Evolutionary conservation across 23 red algal genomes (phyloP).

Genomic region (Gracilaria vermiculophylla): DNA sequence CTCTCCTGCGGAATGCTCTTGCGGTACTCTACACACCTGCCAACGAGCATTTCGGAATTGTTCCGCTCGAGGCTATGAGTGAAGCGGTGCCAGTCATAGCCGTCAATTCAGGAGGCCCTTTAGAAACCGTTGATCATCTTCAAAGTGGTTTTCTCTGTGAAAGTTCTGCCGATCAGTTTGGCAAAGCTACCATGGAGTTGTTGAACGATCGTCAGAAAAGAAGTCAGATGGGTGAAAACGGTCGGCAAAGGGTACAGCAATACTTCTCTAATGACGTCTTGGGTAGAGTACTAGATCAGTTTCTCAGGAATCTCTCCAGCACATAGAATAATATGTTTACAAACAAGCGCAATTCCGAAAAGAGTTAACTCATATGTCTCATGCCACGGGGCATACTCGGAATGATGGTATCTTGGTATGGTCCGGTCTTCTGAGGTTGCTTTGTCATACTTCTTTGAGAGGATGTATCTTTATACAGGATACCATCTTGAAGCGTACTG

Average conservation of each 20-base stretch:
- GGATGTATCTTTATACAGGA: neutral
- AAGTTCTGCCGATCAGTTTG: constrained; percentile 47
- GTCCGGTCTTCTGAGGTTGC: neutral
- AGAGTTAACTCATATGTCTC: neutral
- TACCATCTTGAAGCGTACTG: neutral
- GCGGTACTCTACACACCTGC: constrained; percentile 88
- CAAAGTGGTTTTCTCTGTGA: constrained; percentile 82
- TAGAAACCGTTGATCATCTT: constrained; percentile 80
- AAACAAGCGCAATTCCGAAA: neutral
- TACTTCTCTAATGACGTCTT: constrained; percentile 42
- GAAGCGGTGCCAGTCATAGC: constrained; percentile 83
- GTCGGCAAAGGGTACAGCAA: constrained; percentile 14
- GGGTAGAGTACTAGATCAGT: constrained; percentile 36
- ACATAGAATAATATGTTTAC: neutral
- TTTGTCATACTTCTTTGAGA: neutral
- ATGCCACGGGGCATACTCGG: neutral
- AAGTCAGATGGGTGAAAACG: constrained; percentile 6
- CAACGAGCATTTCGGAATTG: constrained; percentile 97
- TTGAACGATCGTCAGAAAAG: neutral
- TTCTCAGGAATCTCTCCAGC: neutral
- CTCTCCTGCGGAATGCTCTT: constrained; percentile 38
- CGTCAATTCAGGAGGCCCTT: constrained; percentile 76
- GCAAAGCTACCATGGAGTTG: constrained; percentile 24
- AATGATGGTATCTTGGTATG: no score
- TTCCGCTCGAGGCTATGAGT: constrained; percentile 95